Base-by-base conservation (phyloP, 352 stramenopile species). In the Phytophthora hybrid region DNA sequence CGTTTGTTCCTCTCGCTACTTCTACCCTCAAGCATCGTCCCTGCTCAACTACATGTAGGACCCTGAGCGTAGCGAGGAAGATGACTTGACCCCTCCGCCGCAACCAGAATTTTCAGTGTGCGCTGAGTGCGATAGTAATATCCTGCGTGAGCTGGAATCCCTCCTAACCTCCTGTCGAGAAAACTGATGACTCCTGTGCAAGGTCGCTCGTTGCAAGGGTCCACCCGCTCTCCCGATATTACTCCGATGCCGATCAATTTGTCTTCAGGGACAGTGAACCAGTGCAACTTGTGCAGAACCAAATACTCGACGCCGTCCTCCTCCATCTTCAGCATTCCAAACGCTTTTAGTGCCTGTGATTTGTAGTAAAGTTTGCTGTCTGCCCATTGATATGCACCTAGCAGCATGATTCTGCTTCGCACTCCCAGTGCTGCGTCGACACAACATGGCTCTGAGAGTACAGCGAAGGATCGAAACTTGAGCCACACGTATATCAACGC, bases 391-490 rank as follows among this genome's bases (percentile, higher is more conserved):
- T 71, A 78, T 3, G 59, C 71, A 2, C 19, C 34, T n/a, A 78
- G 53, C 13, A 66, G n/a, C 23, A 52, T 60, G 14, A 71, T 67
- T 14, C 69, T 67, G 6, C 60, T 68, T 46, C 59, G 65, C 16
- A 47, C 29, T 34, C 71, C 71, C 10, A 78, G 49, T 1, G 53
- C 60, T 6, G 46, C 52, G 18, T 74, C 66, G 8, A 78, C 57
- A 18, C 71, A 71, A n/a, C 65, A 78, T 5, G 66, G 29, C 10
- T 59, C 56, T 2, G 55, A 63, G 5, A 78, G 65, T 4, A 73
- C 32, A 1, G 31, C 9, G 18, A 74, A 63, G 11, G 54, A 63
- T 1, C 71, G 59, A 59, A 71, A 59, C 31, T 63, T 74, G n/a
- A 56, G 54, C 65, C 54, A 71, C n/a, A 63, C 55, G 18, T 34